These are phyloP conservation scores for Hanseniaspora occidentalis DNA, from an alignment of 805 yeast genomes.

Conservation along the genomic window DNA sequence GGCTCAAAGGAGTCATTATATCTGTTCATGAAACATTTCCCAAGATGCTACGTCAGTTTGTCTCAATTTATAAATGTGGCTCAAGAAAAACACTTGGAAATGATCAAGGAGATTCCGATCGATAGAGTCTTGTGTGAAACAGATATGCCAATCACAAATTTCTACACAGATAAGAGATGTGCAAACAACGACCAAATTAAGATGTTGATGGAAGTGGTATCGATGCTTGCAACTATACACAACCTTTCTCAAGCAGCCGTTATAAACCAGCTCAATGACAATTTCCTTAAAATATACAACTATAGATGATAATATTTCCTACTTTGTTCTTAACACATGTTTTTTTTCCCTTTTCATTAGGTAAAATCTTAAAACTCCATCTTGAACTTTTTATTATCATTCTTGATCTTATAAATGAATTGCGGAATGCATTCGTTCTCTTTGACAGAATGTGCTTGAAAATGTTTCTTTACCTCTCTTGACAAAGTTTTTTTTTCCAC, in stretches of 20 bases:
- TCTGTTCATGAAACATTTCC: slow-evolving; percentile 18
- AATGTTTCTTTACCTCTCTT: slow-evolving; percentile 53
- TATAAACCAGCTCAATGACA: slow-evolving; percentile 1
- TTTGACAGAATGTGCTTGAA: slow-evolving; percentile 42
- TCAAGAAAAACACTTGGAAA: slow-evolving; percentile 19
- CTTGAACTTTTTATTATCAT: slow-evolving; percentile 40
- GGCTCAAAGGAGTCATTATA: slow-evolving; percentile 66
- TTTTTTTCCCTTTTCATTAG: background rate
- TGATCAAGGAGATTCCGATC: slow-evolving; percentile 25
- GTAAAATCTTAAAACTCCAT: slow-evolving; percentile 20
- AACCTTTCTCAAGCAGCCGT: background rate
- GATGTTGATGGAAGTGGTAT: background rate
- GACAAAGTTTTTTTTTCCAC: slow-evolving; percentile 51
- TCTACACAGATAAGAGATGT: too few relatives aligned
- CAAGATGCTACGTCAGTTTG: slow-evolving; percentile 19
- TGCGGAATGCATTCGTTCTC: slow-evolving; percentile 84
- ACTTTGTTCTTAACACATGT: background rate
- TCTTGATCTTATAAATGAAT: slow-evolving; percentile 73
- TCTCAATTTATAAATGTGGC: slow-evolving; percentile 22
- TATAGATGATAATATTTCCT: too few relatives aligned
- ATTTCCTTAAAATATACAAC: slow-evolving; percentile 1
- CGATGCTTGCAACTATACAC: background rate
- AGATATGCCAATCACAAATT: too few relatives aligned
- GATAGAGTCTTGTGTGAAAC: slow-evolving; percentile 38
- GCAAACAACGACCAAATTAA: too few relatives aligned